These are phyloP conservation scores for Phaseolus lunatus DNA, from an alignment of 306 rosid genomes.

Conservation along the genomic window DNA sequence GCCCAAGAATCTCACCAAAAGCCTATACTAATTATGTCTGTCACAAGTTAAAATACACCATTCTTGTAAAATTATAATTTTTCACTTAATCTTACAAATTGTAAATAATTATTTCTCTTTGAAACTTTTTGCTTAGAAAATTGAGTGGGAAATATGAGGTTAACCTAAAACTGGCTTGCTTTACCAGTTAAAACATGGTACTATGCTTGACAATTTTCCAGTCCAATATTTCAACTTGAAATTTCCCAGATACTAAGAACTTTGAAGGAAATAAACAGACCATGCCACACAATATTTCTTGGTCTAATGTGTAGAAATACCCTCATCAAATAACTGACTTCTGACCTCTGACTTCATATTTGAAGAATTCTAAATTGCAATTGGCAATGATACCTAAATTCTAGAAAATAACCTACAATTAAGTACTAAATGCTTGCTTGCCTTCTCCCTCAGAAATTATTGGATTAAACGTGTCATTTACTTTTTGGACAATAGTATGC, in stretches of 20 bases:
- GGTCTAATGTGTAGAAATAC: slow-evolving; percentile 6
- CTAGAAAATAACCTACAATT: background rate
- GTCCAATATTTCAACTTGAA: slow-evolving; percentile 45
- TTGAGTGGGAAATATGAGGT: slow-evolving; percentile 15
- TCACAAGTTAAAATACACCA: background rate
- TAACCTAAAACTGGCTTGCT: slow-evolving; percentile 20
- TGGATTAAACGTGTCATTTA: background rate
- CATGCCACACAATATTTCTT: background rate
- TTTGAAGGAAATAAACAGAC: background rate
- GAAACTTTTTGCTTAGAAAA: slow-evolving; percentile 23
- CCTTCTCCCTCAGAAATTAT: background rate
- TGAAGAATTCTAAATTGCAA: background rate
- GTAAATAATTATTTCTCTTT: background rate
- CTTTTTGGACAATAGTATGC: background rate
- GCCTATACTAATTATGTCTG: slow-evolving; percentile 5
- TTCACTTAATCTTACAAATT: background rate
- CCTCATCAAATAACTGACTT: background rate
- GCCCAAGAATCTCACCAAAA: slow-evolving; percentile 9
- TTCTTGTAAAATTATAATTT: background rate
- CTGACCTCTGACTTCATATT: background rate
- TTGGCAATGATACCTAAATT: slow-evolving; percentile 19
- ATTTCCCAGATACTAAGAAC: background rate
- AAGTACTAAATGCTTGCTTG: background rate
- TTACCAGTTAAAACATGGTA: slow-evolving; percentile 29
- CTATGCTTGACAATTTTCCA: slow-evolving; percentile 13